Percentiles rank a stretch among this genome's conserved stretches.
Conservation (phyloP, 768 basidiomycete genomes). For the Calocybe indica region DNA sequence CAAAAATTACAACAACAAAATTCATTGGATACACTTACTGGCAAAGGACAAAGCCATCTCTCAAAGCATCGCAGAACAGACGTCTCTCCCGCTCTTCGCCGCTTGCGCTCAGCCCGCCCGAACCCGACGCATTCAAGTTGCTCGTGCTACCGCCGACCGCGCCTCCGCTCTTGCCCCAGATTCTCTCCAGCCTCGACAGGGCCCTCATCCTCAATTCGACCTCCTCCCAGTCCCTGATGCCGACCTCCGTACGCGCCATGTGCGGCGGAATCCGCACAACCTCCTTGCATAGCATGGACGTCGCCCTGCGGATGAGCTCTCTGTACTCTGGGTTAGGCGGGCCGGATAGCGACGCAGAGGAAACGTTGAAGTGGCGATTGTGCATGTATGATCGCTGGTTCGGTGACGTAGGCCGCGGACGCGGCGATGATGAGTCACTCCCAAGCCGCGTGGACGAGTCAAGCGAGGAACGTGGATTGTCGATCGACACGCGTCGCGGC, state of each 20-base stretch:
- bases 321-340: conserved; percentile 53
- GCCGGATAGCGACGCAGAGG: conserved; percentile 47
- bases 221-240: conserved; percentile 62
- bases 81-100: conserved; percentile 75
- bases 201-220: conserved; percentile 62
- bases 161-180: conserved; percentile 65
- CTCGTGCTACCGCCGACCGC: conserved; percentile 31
- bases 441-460: conserved; percentile 18
- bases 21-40: conserved; percentile 52
- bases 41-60: conserved; percentile 86
- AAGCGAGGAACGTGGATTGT: conserved; percentile 20
- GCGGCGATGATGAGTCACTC: conserved; percentile 40
- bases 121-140: conserved; percentile 25
- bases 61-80: conserved; percentile 67
- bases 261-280: conserved; percentile 56
- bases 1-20: conserved; percentile 8
- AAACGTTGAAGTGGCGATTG: conserved; percentile 52
- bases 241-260: conserved; percentile 42
- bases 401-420: conserved; percentile 39
- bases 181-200: conserved; percentile 63
- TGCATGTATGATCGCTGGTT: conserved; percentile 44
- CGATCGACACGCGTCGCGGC: conserved; percentile 31
- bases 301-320: conserved; percentile 62
- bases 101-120: conserved; percentile 34
- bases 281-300: conserved; percentile 60